Evolutionary conservation across 441 rosid species (phyloP), one percentile per base, ranked within the genome.

Genomic region (Eruca vesicaria): DNA sequence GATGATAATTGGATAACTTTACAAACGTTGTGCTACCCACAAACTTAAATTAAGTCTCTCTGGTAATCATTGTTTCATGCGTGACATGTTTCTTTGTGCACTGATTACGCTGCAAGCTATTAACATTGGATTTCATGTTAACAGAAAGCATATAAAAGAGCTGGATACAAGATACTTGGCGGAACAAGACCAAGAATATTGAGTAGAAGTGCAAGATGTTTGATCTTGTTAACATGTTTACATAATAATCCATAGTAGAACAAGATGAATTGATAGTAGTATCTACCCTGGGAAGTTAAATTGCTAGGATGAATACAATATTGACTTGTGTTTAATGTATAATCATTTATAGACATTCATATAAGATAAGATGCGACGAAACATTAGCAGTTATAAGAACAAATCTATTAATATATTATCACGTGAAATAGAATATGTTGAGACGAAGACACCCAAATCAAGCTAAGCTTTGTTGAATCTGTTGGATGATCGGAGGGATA

Each of bases 91-190:
- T 35, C 16, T 18, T 6, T 57, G 43, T 36, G 41, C 28, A 48
- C 55, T 48, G 21, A 16, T 48, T 48, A 48, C 21, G 21, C 21
- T 8, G 20, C 55, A 16, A 38, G 19, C 21, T 41, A 16, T 43
- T 41, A 4, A 57, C 43, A 75, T 29, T 57, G 43, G 58, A 1
- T 58, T 20, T 31, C 78, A 93, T 96, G 73, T 86, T 50, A 92
- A 95, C 65, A 82, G 81, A 62, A 70, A 80, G 70, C 95, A 92
- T 33, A 93, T 90, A 57, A 89, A 89, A 82, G 84, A 83, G 79
- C 98, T 90, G 81, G 89, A 90, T 9, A 68, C 73, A 7, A 28
- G 28, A 18, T n/a, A 11, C 15, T 20, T 84, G 89, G 92, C 80
- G 85, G 23, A 80, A 78, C 38, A 88, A 81, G 82, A 82, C 85